A percentile compares a stretch with the other conserved stretches of the same genome.
Conservation (phyloP, 148 eudicot genomes). For the Chenopodium quinoa region DNA sequence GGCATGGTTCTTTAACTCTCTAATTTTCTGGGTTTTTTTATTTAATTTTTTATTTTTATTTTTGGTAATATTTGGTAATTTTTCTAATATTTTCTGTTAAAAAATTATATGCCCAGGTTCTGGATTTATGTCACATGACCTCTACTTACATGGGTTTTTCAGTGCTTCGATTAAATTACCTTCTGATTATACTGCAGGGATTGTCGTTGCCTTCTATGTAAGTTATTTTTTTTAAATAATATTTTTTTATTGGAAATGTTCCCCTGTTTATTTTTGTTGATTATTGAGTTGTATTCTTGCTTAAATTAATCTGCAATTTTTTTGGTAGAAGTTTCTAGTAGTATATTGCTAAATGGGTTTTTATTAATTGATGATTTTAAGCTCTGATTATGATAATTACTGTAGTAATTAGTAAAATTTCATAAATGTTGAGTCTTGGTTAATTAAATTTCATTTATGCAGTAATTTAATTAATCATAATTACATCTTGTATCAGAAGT, state of each 20-base stretch:
- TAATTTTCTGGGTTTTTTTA: background rate
- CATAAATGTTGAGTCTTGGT: background rate
- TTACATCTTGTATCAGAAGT: background rate
- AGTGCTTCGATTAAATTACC: constrained; percentile 92
- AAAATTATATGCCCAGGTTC: constrained; percentile 48
- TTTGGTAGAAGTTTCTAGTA: background rate
- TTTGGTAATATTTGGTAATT: background rate
- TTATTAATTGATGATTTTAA: constrained; percentile 4
- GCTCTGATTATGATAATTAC: background rate
- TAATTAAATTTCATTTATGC: background rate
- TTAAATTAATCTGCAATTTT: background rate
- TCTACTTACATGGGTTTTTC: constrained; percentile 81
- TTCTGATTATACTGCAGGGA: constrained; percentile 92
- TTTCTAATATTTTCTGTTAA: background rate
- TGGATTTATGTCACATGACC: constrained; percentile 84
- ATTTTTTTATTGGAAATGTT: background rate
- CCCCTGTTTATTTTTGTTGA: background rate
- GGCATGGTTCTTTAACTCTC: constrained; percentile 37
- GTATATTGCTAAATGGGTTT: background rate
- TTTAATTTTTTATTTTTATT: background rate
- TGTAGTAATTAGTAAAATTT: background rate
- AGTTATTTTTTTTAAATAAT: constrained; percentile 22
- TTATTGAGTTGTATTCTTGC: background rate
- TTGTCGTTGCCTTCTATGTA: constrained; percentile 94
- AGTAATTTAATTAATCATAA: background rate